phyloP scores from a whole-genome alignment of 2,329 filamentous ascomycete species.

The Trichoderma hamatum region DNA sequence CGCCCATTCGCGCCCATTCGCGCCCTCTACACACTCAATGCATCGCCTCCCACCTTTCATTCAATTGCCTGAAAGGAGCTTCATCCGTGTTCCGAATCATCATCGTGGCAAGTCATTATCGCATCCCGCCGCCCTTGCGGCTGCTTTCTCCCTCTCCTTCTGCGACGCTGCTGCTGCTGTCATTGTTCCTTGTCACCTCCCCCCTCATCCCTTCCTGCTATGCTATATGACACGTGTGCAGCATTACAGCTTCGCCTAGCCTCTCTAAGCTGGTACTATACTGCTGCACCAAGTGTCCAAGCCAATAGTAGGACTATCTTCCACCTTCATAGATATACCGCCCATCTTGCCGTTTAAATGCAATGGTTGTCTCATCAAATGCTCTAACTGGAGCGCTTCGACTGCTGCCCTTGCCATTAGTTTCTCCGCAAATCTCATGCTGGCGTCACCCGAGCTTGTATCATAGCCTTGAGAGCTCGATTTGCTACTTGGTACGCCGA shows the following conservation, averaged over 20 bases:
- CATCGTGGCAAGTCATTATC: conserved; percentile 14
- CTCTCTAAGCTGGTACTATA: neutral
- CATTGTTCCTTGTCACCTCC: neutral
- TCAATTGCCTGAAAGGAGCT: neutral
- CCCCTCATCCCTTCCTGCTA: neutral
- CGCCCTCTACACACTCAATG: neutral
- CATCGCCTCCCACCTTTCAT: neutral
- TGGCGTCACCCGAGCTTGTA: neutral
- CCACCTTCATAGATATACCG: neutral
- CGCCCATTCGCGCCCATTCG: too few species aligned
- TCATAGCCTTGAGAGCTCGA: neutral
- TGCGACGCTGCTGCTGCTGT: conserved; percentile 9
- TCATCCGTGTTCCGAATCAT: neutral
- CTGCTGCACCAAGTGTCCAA: neutral
- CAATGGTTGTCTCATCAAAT: neutral
- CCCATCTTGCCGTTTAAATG: neutral
- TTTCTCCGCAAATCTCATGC: neutral
- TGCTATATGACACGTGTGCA: neutral
- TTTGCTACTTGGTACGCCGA: neutral
- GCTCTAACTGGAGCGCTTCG: neutral
- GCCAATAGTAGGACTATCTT: neutral
- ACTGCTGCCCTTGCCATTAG: neutral
- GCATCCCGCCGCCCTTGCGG: neutral
- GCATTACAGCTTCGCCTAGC: neutral
- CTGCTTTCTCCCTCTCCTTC: conserved; percentile 18